These are phyloP conservation scores for Tolypocladium ovalisporum DNA, from an alignment of 2,329 filamentous ascomycete species.

Conservation along the genomic window DNA sequence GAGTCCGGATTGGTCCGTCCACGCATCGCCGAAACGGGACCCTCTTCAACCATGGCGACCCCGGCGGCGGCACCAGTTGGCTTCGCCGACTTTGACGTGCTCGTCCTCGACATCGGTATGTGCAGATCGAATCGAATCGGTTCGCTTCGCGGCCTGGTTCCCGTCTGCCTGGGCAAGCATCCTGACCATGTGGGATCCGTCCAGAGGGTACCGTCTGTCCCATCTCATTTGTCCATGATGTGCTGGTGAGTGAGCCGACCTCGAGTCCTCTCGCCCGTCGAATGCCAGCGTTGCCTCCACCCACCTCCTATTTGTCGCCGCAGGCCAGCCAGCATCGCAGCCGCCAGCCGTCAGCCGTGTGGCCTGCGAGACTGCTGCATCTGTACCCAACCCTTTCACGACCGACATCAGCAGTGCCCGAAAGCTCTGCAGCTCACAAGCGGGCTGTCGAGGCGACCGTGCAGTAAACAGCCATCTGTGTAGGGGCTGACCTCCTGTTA, in stretches of 20 bases:
- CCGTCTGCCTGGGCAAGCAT: neutral
- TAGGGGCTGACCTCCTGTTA: conserved; percentile 21
- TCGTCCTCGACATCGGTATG: conserved; percentile 27
- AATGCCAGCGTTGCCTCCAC: neutral
- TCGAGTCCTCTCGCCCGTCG: neutral
- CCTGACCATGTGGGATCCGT: neutral
- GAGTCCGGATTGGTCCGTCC: neutral
- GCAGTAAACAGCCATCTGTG: neutral
- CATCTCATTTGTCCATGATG: conserved; percentile 76
- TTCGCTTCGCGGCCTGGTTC: neutral
- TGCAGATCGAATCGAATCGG: conserved; percentile 1
- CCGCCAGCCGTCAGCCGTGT: neutral
- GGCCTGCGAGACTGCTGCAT: conserved; percentile 3
- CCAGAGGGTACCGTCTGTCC: conserved; percentile 73
- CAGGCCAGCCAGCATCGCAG: neutral
- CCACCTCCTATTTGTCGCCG: neutral
- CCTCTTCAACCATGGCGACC: conserved; percentile 1
- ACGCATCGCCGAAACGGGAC: neutral
- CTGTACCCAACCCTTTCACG: conserved; percentile 3
- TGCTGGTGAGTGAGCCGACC: conserved; percentile 52
- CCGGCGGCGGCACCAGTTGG: conserved; percentile 10
- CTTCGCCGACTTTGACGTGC: conserved; percentile 18
- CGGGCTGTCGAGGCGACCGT: neutral
- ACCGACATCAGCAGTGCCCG: neutral
- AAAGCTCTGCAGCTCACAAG: neutral